These are phyloP conservation scores for Hymenotorrendiella dingleyae DNA, from an alignment of 2,329 filamentous ascomycete species.

Conservation along the genomic window DNA sequence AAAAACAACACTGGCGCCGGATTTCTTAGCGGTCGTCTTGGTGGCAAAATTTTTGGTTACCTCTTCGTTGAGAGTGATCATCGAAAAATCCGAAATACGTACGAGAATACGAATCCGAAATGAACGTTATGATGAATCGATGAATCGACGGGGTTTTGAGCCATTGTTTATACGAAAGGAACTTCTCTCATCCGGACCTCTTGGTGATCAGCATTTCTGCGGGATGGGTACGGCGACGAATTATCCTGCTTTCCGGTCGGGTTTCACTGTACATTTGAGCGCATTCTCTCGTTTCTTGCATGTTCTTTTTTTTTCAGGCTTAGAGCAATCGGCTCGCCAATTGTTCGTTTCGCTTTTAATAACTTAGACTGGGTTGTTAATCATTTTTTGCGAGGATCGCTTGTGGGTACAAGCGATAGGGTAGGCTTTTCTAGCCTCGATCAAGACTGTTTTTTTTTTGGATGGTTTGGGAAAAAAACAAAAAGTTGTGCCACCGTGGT, in stretches of 20 bases:
- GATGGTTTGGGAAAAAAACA: too few relatives aligned
- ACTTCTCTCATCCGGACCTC: conserved; percentile 10
- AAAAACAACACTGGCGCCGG: too few relatives aligned
- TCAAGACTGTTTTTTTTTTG: conserved; percentile 2
- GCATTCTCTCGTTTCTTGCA: conserved; percentile 22
- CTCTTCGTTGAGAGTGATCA: conserved; percentile 28
- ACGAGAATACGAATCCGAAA: not conserved
- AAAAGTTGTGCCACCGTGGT: too few relatives aligned
- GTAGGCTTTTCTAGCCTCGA: conserved; percentile 1
- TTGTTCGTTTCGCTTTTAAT: conserved; percentile 12
- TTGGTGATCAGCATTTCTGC: conserved; percentile 24
- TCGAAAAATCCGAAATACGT: not conserved
- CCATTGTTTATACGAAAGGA: conserved; percentile 8
- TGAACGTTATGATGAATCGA: not conserved
- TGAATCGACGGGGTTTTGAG: conserved; percentile 3
- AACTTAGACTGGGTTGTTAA: conserved; percentile 19
- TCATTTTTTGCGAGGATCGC: too few relatives aligned
- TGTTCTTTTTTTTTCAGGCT: conserved; percentile 17
- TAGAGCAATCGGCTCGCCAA: conserved; percentile 1
- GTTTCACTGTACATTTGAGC: conserved; percentile 23
- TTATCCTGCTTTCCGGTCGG: too few relatives aligned
- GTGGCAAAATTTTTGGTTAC: conserved; percentile 20
- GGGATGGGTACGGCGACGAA: conserved; percentile 14
- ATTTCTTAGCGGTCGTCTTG: too few relatives aligned
- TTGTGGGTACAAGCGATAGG: too few relatives aligned